phyloP scores from a whole-genome alignment of 164 flowering plant genomes.

The Aristolochia californica region DNA sequence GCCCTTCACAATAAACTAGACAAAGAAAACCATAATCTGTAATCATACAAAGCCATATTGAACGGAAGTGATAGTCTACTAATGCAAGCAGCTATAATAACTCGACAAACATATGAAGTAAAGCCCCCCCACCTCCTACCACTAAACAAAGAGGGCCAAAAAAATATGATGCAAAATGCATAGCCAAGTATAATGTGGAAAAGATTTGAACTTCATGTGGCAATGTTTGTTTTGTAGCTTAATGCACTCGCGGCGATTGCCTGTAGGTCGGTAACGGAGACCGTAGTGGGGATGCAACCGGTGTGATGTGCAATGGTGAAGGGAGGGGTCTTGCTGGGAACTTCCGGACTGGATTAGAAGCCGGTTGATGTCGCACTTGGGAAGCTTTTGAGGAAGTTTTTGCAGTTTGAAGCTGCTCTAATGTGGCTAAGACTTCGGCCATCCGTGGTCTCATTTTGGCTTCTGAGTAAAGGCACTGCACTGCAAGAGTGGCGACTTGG shows the following conservation, averaged over 20 bases:
- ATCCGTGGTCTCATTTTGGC: conserved; percentile 57
- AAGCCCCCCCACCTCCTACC: too few species aligned
- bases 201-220: too few species aligned
- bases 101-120: too few species aligned
- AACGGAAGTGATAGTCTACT: too few species aligned
- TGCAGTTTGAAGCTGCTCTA: conserved; percentile 47
- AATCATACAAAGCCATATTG: too few species aligned
- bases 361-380: conserved; percentile 15
- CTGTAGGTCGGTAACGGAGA: conserved; percentile 14
- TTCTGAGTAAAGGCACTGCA: conserved; percentile 45
- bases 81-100: too few species aligned
- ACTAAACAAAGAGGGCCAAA: background rate
- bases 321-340: conserved; percentile 31
- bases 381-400: conserved; percentile 24
- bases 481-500: conserved; percentile 49
- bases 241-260: conserved; percentile 8
- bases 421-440: conserved; percentile 47
- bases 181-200: background rate
- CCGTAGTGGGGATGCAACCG: conserved; percentile 14
- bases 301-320: conserved; percentile 3
- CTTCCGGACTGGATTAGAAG: conserved; percentile 10
- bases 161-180: background rate
- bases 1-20: too few species aligned
- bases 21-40: too few species aligned
- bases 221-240: background rate